Base-by-base conservation (phyloP, 2,329 filamentous ascomycete species). In the Lecanicillium sp. region DNA sequence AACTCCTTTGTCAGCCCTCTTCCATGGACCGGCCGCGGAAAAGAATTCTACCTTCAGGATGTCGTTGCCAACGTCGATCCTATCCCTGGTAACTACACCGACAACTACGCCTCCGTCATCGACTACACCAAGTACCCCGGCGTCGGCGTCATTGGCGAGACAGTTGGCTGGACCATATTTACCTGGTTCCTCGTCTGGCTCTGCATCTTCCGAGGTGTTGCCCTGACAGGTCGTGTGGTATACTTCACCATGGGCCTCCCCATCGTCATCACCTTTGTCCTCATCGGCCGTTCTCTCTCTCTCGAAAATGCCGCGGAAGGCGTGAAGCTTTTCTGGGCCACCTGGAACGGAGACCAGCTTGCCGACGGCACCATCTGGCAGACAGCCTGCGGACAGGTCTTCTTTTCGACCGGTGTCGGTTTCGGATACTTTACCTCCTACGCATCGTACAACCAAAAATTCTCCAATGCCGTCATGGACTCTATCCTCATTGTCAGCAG, bases 181-280 rank as follows among this genome's bases (percentile, higher is more conserved):
- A 69, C 72, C 42, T 76, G 74, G 72, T 74, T 79, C 49, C 53
- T 77, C 1, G 67, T 78, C 46, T 77, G 73, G 71, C 46, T 78
- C 29, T 74, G 69, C 46, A 76, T 79, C 47, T 75, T 77, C 54
- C 68, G 72, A 27, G 70, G 76, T 6, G 72, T 78, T 15, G 71
- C 72, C 0, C 52, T 75, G 43, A 77, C 74, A 2, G 74, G 74
- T 2, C 66, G 73, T 5, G 74, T 76, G 9, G 73, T 77, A 5
- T 78, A 77, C 56, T 74, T 74, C 53, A 77, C 73, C n/a, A 77
- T 78, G 72, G 72, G 72, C 1, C 51, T 78, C 5, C 74, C 74
- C 1, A 74, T 78, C 36, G 58, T 74, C 42, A 70, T 72, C 12
- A 76, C 70, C 3, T 64, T 78, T 44, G 67, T 77, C 39, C 61